phyloP scores from a whole-genome alignment of 2,329 filamentous ascomycete species.

The Neonectria sp. region DNA sequence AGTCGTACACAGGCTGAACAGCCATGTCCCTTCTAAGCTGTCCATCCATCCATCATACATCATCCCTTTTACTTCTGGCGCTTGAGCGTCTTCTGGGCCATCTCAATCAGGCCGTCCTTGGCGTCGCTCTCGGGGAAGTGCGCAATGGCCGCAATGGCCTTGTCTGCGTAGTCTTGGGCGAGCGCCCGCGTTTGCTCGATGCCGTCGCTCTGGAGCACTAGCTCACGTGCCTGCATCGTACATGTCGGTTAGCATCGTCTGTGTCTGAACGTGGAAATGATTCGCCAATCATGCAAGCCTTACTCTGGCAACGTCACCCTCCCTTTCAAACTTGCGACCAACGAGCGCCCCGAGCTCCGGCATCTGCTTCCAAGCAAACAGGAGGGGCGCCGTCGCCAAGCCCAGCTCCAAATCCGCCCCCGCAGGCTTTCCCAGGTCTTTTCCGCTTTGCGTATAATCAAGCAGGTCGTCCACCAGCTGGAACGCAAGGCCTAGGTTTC shows the following conservation, averaged over 20 bases:
- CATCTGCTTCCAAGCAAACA: slow-evolving; percentile 96
- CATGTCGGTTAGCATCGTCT: slow-evolving; percentile 42
- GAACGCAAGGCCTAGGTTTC: slow-evolving; percentile 94
- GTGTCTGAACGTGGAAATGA: slow-evolving; percentile 23
- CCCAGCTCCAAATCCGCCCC: slow-evolving; percentile 95
- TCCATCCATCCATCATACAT: slow-evolving; percentile 13
- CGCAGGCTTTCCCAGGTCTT: slow-evolving; percentile 93
- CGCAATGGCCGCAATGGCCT: slow-evolving; percentile 87
- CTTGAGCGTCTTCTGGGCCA: slow-evolving; percentile 93
- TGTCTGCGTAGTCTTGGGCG: slow-evolving; percentile 91
- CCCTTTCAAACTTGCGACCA: slow-evolving; percentile 87
- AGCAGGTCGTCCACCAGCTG: slow-evolving; percentile 98
- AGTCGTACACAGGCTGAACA: slow-evolving; percentile 30
- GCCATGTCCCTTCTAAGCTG: slow-evolving; percentile 1
- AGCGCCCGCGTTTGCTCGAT: slow-evolving; percentile 93
- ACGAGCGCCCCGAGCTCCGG: slow-evolving; percentile 89
- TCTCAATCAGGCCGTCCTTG: slow-evolving; percentile 91
- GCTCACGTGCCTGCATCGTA: slow-evolving; percentile 79
- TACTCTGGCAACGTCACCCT: slow-evolving; percentile 90
- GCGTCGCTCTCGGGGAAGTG: slow-evolving; percentile 94
- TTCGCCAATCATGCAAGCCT: slow-evolving; percentile 52
- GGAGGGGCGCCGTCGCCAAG: slow-evolving; percentile 90
- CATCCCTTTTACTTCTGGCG: slow-evolving; percentile 79
- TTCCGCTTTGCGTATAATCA: slow-evolving; percentile 90
- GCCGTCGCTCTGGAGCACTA: slow-evolving; percentile 87